Conservation (phyloP, 805 yeast species). For the Nakazawaea sp. region DNA sequence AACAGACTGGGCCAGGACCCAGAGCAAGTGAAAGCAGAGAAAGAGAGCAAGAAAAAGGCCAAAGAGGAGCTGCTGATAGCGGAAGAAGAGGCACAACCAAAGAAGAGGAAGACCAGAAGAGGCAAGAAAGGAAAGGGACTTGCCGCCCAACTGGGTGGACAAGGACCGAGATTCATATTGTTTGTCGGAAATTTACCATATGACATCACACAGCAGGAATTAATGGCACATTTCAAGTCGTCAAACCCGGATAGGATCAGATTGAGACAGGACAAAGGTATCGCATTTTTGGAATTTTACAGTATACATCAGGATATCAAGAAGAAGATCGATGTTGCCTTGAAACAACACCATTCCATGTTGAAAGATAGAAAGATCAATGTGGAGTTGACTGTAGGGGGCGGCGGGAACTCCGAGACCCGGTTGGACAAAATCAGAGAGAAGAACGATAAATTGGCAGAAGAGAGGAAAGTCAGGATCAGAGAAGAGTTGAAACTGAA, state of each 20-base stretch:
- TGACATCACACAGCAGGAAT: conserved; percentile 52
- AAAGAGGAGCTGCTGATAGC: conserved; percentile 24
- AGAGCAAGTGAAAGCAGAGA: conserved; percentile 24
- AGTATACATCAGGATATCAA: conserved; percentile 55
- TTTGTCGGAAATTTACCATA: conserved; percentile 91
- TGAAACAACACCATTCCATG: conserved; percentile 73
- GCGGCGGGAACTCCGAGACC: conserved; percentile 83
- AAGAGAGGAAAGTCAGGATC: conserved; percentile 59
- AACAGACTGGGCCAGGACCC: conserved; percentile 30
- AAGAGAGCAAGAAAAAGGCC: conserved; percentile 20
- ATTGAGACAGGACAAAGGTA: conserved; percentile 78
- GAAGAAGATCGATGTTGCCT: conserved; percentile 75
- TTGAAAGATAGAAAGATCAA: conserved; percentile 74
- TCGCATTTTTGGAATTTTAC: conserved; percentile 84
- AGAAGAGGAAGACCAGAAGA: conserved; percentile 70
- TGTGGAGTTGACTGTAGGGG: conserved; percentile 96
- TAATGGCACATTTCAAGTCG: conserved; percentile 66
- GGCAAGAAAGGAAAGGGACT: conserved; percentile 66
- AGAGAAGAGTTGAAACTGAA: conserved; percentile 30
- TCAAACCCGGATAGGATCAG: conserved; percentile 72
- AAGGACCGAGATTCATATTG: conserved; percentile 66
- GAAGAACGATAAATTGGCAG: conserved; percentile 70
- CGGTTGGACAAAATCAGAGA: conserved; percentile 64
- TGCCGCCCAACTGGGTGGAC: conserved; percentile 22
- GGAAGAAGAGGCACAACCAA: conserved; percentile 21